Percentiles rank a stretch among this genome's conserved stretches.
These are phyloP conservation scores for Porogramme epimiltina DNA, from an alignment of 1,284 basidiomycete species.

Conservation along the genomic window DNA sequence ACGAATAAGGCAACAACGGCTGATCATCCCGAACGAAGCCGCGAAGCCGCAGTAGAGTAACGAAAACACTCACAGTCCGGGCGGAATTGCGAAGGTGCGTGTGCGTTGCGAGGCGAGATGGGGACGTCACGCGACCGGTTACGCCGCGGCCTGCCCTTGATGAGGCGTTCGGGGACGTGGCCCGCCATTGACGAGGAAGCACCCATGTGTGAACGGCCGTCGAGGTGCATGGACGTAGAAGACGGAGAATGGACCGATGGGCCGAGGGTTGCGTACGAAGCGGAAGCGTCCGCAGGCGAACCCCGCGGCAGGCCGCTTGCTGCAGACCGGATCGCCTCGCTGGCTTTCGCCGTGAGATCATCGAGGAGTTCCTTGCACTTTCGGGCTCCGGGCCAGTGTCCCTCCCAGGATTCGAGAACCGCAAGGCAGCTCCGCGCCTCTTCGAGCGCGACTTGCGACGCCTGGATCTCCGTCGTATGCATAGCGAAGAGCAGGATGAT, in stretches of 20 bases:
- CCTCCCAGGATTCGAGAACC: slow-evolving; percentile 81
- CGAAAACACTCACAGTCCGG: slow-evolving; percentile 58
- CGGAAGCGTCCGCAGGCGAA: slow-evolving; percentile 13
- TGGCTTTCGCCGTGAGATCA: slow-evolving; percentile 69
- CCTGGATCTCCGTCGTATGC: slow-evolving; percentile 72
- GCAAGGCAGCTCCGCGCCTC: slow-evolving; percentile 76
- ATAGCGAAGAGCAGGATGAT: slow-evolving; percentile 88
- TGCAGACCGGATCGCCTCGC: slow-evolving; percentile 56
- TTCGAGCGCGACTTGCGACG: slow-evolving; percentile 74
- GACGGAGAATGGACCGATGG: slow-evolving; percentile 25
- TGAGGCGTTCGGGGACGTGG: slow-evolving; percentile 38
- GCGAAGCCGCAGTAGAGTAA: slow-evolving; percentile 9
- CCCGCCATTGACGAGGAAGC: slow-evolving; percentile 32
- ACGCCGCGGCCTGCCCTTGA: slow-evolving; percentile 56
- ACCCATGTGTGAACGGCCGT: slow-evolving; percentile 12
- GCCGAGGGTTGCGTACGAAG: slow-evolving; percentile 20
- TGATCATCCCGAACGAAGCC: slow-evolving; percentile 24
- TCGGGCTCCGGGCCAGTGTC: slow-evolving; percentile 84
- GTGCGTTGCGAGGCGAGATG: slow-evolving; percentile 57
- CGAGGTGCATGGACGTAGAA: slow-evolving; percentile 16
- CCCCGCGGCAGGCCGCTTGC: slow-evolving; percentile 21
- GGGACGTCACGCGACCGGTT: slow-evolving; percentile 63
- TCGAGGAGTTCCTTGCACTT: slow-evolving; percentile 81
- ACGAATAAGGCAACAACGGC: slow-evolving; percentile 20
- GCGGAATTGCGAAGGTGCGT: slow-evolving; percentile 62